phyloP scores from a whole-genome alignment of 2,329 filamentous ascomycete genomes.

The Talaromyces verruculosus region DNA sequence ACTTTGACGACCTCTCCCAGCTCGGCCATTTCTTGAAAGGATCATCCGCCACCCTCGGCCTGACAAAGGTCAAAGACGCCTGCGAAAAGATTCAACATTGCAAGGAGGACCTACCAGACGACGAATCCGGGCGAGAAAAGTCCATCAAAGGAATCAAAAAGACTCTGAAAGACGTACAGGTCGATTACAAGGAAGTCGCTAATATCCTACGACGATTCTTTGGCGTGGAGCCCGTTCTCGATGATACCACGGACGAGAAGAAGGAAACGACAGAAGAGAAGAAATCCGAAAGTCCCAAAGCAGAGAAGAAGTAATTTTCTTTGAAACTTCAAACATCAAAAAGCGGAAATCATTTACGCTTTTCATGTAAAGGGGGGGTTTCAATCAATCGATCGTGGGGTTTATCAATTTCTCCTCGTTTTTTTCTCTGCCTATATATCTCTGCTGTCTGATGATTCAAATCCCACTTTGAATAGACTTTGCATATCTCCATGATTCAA shows the following conservation, averaged over 20 bases:
- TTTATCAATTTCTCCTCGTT: slow-evolving; percentile 15
- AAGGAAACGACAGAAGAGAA: neutral
- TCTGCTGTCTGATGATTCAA: slow-evolving; percentile 12
- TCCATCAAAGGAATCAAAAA: slow-evolving; percentile 70
- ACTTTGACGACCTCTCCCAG: slow-evolving; percentile 73
- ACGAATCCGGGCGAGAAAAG: slow-evolving; percentile 64
- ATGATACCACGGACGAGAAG: slow-evolving; percentile 3
- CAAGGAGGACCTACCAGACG: slow-evolving; percentile 66
- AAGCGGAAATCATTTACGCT: neutral
- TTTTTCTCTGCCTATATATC: slow-evolving; percentile 23
- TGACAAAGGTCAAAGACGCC: slow-evolving; percentile 84
- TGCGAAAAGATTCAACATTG: slow-evolving; percentile 95
- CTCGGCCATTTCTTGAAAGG: slow-evolving; percentile 97
- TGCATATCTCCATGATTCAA: slow-evolving; percentile 21
- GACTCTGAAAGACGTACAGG: slow-evolving; percentile 69
- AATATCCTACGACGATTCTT: slow-evolving; percentile 71
- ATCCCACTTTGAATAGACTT: slow-evolving; percentile 27
- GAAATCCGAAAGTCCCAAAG: slow-evolving; percentile 7
- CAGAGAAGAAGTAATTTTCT: slow-evolving; percentile 15
- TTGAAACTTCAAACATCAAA: neutral
- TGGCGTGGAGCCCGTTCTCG: slow-evolving; percentile 41
- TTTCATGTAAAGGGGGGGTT: neutral
- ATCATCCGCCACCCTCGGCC: slow-evolving; percentile 88
- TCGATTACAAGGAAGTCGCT: slow-evolving; percentile 74
- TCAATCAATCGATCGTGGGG: neutral